A percentile compares a stretch with the other conserved stretches of the same genome.
Evolutionary conservation across 2,329 filamentous ascomycete genomes (phyloP).

Genomic region (Xylariaceae sp.): DNA sequence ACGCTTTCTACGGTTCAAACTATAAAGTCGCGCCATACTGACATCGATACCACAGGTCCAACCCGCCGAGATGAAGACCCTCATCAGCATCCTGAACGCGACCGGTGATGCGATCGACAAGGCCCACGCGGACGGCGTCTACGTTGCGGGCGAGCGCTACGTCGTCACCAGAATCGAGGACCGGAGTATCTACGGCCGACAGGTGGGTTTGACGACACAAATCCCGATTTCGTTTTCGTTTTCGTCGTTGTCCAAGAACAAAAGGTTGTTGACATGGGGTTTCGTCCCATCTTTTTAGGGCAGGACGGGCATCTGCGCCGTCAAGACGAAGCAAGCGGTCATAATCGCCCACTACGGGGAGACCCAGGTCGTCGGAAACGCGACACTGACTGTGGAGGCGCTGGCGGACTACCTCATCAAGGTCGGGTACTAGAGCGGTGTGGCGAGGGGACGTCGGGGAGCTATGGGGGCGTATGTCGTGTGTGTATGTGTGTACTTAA

Average conservation of each 20-base stretch:
- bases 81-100: slow-evolving; percentile 55
- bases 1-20: background rate
- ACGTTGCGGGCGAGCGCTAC: slow-evolving; percentile 77
- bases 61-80: slow-evolving; percentile 61
- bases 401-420: slow-evolving; percentile 86
- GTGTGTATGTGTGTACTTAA: too few species aligned
- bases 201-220: slow-evolving; percentile 61
- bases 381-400: slow-evolving; percentile 76
- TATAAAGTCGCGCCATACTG: background rate
- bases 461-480: slow-evolving; percentile 21
- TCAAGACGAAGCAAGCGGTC: slow-evolving; percentile 87
- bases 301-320: slow-evolving; percentile 77
- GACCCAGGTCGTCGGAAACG: slow-evolving; percentile 70
- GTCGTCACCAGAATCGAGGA: slow-evolving; percentile 77
- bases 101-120: slow-evolving; percentile 58
- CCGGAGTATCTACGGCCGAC: slow-evolving; percentile 80
- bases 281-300: slow-evolving; percentile 49
- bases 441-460: slow-evolving; percentile 1
- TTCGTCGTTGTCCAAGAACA: background rate
- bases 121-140: slow-evolving; percentile 72
- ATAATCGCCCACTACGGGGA: slow-evolving; percentile 87
- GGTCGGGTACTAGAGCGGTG: slow-evolving; percentile 67
- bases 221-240: background rate
- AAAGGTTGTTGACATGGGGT: slow-evolving; percentile 6
- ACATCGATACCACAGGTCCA: slow-evolving; percentile 48